These are phyloP conservation scores for Byssochlamys sp. DNA, from an alignment of 2,329 filamentous ascomycete genomes.

Conservation along the genomic window DNA sequence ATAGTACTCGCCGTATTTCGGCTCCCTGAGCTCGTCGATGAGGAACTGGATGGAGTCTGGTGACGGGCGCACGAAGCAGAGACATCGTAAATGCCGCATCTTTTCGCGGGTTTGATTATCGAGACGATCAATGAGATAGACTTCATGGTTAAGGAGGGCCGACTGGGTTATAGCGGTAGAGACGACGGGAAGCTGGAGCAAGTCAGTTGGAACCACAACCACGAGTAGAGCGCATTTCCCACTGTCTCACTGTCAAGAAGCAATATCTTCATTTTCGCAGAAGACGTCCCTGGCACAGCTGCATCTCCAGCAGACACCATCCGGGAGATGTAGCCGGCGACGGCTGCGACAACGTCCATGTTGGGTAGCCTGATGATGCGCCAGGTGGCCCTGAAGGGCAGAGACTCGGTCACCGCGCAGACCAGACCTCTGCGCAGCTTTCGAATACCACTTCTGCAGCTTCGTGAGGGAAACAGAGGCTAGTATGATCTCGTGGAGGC, in stretches of 20 bases:
- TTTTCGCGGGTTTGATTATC: slow-evolving; percentile 86
- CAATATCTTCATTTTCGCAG: slow-evolving; percentile 96
- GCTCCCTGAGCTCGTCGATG: slow-evolving; percentile 89
- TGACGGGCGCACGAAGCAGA: slow-evolving; percentile 87
- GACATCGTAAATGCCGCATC: slow-evolving; percentile 90
- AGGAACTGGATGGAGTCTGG: slow-evolving; percentile 85
- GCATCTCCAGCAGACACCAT: slow-evolving; percentile 79
- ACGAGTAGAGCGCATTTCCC: slow-evolving; percentile 35
- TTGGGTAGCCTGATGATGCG: slow-evolving; percentile 17
- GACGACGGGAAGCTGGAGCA: slow-evolving; percentile 64
- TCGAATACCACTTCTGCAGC: not conserved
- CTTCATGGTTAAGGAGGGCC: slow-evolving; percentile 84
- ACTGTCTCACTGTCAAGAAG: slow-evolving; percentile 85
- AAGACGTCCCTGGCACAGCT: slow-evolving; percentile 47
- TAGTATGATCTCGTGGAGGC: not conserved
- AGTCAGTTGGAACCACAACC: slow-evolving; percentile 15
- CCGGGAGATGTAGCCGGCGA: slow-evolving; percentile 90
- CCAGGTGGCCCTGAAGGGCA: slow-evolving; percentile 2
- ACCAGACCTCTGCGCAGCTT: not conserved
- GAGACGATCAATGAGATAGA: slow-evolving; percentile 92
- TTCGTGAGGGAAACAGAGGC: not conserved
- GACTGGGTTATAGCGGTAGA: slow-evolving; percentile 95
- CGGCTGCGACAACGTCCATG: slow-evolving; percentile 91
- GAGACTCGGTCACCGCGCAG: not conserved
- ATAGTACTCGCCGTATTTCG: slow-evolving; percentile 94